Evolutionary conservation across 257 asterid genomes (phyloP).

Genomic region (Nicotiana tomentosiformis): DNA sequence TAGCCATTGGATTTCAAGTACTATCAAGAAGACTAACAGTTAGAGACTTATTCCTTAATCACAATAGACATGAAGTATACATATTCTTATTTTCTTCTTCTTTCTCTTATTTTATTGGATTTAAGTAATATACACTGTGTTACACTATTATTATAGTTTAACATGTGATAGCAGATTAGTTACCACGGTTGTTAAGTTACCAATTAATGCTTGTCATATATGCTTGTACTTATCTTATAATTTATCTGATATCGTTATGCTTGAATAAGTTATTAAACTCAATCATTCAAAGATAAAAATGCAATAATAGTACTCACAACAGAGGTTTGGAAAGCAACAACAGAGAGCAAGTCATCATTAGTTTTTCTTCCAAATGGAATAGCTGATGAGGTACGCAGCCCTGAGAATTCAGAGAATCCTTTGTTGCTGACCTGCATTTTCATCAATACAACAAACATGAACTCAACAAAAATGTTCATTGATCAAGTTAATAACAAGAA

Average conservation of each 20-base stretch:
- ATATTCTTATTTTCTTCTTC: too few species aligned
- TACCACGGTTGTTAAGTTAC: background rate
- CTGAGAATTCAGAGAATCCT: constrained; percentile 77
- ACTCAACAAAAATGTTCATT: background rate
- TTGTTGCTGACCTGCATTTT: constrained; percentile 61
- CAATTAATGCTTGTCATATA: background rate
- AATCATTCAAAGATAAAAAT: background rate
- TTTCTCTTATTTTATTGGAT: background rate
- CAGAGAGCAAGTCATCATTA: constrained; percentile 60
- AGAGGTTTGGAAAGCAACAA: constrained; percentile 72
- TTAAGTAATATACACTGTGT: background rate
- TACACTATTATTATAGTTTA: background rate
- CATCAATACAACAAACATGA: background rate
- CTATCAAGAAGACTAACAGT: too few species aligned
- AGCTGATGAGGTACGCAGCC: constrained; percentile 62
- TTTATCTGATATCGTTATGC: background rate
- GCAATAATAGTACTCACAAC: constrained; percentile 42
- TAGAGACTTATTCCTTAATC: background rate
- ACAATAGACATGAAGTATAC: background rate
- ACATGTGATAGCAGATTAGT: background rate
- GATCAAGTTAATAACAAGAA: background rate
- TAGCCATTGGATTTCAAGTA: too few species aligned
- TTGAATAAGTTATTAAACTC: background rate
- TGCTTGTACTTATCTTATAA: background rate
- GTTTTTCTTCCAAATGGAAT: constrained; percentile 51